A percentile compares a stretch with the other conserved stretches of the same genome.
Conservation (phyloP, 2,329 filamentous ascomycete species). For the Aspergillus latus region DNA sequence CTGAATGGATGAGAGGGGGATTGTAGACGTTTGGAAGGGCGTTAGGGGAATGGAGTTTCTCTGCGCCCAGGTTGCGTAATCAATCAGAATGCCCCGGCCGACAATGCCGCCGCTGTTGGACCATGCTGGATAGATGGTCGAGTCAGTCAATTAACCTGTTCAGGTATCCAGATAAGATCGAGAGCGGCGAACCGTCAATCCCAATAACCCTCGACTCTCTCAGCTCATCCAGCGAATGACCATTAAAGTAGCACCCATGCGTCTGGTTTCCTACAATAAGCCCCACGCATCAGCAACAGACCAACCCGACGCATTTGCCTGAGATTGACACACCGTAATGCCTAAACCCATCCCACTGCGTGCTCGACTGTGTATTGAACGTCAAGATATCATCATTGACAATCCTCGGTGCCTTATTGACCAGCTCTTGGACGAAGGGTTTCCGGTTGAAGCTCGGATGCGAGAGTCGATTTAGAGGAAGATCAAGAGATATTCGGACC, state of each 20-base stretch:
- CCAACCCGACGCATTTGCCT: not conserved
- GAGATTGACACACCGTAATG: slow-evolving; percentile 32
- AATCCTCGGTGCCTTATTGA: slow-evolving; percentile 51
- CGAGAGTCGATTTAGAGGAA: slow-evolving; percentile 56
- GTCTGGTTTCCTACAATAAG: slow-evolving; percentile 41
- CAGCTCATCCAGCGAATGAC: slow-evolving; percentile 41
- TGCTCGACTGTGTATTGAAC: slow-evolving; percentile 60
- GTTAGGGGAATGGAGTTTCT: slow-evolving; percentile 38
- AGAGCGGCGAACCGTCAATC: slow-evolving; percentile 35
- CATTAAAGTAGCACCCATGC: slow-evolving; percentile 45
- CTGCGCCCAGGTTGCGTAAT: slow-evolving; percentile 48
- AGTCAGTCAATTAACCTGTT: not conserved
- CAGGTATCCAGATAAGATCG: not conserved
- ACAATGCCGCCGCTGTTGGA: slow-evolving; percentile 41
- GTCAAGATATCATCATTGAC: slow-evolving; percentile 63
- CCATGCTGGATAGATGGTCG: slow-evolving; percentile 29
- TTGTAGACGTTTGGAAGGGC: slow-evolving; percentile 43
- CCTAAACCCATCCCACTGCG: slow-evolving; percentile 51
- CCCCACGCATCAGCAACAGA: not conserved
- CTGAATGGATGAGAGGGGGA: slow-evolving; percentile 47
- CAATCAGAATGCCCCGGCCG: slow-evolving; percentile 51
- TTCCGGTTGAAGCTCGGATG: slow-evolving; percentile 58
- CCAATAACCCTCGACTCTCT: slow-evolving; percentile 40
- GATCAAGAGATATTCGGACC: slow-evolving; percentile 57
- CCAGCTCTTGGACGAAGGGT: slow-evolving; percentile 55